A percentile compares a stretch with the other conserved stretches of the same genome.
phyloP scores from a whole-genome alignment of 2,329 filamentous ascomycete genomes.

The Ophiocordyceps unilateralis region DNA sequence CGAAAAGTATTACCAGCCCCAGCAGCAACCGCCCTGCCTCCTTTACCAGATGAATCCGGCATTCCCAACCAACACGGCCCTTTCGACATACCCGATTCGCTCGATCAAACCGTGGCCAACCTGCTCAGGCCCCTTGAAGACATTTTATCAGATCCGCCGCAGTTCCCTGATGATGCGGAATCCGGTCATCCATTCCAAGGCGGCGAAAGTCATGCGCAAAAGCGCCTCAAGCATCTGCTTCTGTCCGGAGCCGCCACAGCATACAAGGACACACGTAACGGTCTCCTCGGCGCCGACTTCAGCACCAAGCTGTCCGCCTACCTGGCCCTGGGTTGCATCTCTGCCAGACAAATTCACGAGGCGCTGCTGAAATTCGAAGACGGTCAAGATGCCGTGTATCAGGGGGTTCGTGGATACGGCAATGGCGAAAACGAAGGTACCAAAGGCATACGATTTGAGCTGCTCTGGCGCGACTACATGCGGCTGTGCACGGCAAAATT shows the following conservation, averaged over 20 bases:
- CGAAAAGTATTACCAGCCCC: slow-evolving; percentile 38
- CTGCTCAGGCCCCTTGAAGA: slow-evolving; percentile 40
- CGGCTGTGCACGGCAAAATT: slow-evolving; percentile 58
- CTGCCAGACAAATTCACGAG: slow-evolving; percentile 54
- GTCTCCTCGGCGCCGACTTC: slow-evolving; percentile 51
- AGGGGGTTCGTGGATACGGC: slow-evolving; percentile 38
- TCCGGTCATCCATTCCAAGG: slow-evolving; percentile 52
- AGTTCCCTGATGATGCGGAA: slow-evolving; percentile 30
- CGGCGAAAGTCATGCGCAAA: slow-evolving; percentile 42
- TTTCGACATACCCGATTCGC: slow-evolving; percentile 42
- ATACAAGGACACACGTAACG: slow-evolving; percentile 58
- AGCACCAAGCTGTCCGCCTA: slow-evolving; percentile 63
- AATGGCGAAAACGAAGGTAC: slow-evolving; percentile 59
- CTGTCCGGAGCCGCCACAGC: slow-evolving; percentile 38
- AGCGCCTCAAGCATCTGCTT: slow-evolving; percentile 44
- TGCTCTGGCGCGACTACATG: slow-evolving; percentile 73
- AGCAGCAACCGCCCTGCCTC: slow-evolving; percentile 31
- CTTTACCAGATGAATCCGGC: slow-evolving; percentile 27
- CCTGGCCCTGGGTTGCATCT: slow-evolving; percentile 54
- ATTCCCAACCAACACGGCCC: slow-evolving; percentile 43
- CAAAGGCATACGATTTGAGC: slow-evolving; percentile 49
- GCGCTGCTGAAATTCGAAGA: slow-evolving; percentile 54
- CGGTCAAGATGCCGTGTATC: slow-evolving; percentile 26
- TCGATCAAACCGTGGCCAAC: slow-evolving; percentile 32
- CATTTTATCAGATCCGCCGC: slow-evolving; percentile 32